Evolutionary conservation across 192 early-diverging fungal species (phyloP), one percentile per base, ranked within the genome.

Genomic region (Paraglomus occultum): DNA sequence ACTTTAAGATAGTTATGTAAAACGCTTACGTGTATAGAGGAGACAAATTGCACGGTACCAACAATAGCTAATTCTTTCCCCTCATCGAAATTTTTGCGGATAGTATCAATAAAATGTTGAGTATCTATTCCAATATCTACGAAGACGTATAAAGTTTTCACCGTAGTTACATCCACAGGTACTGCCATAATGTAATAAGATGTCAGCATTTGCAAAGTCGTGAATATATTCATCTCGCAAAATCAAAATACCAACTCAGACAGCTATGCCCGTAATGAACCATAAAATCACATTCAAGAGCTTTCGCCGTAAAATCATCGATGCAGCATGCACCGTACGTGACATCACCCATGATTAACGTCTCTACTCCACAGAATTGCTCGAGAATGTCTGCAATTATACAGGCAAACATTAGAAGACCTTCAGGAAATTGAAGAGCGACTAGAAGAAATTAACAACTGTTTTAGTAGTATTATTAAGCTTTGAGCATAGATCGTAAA

Each of bases 281-380:
- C 83, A 99, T 84, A 74, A 96, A 97, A 77, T 99, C 96, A 78
- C 97, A 99, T 8, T 90, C 94, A 6, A 98, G 83, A 1, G 90
- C 92, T 40, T 82, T 82, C 0, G 97, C 95, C 0, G 96, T 95
- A 72, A 89, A 99, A 73, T 99, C 97, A 76, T 99, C 97, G 11
- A 99, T 85, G 75, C 97, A 99, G 74, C 97, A 99, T 6, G 97
- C 97, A 17, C 97, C 97, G 71, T 99, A 99, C 0, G 97, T 99
- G 0, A 99, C 97, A 75, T 99, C 97, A 39, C 95, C 96, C 95
- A 98, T 97, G 38, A 99, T 89, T 11, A 99, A 81, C 6, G 94
- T 94, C 68, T 97, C 95, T 0, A 94, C 95, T 7, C 82, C 76
- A 69, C 89, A 87, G 74, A 93, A 95, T 57, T 83, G 79, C 83